Evolutionary conservation across 768 basidiomycete genomes (phyloP).

Genomic region (Polyporus arcularius): DNA sequence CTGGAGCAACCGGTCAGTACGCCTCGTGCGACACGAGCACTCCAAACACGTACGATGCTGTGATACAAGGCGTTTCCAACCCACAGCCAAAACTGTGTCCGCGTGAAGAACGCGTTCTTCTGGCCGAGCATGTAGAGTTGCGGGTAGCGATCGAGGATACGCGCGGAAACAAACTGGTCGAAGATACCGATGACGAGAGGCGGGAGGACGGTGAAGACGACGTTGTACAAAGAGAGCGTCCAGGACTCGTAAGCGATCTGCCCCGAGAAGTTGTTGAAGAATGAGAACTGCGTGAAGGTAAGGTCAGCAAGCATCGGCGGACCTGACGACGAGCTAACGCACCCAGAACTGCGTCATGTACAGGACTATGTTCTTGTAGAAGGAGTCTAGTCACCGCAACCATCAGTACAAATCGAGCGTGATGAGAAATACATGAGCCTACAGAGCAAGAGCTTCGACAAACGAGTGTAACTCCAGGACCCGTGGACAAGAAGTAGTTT

Average conservation of each 20-base stretch:
- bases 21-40: neutral
- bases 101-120: constrained; percentile 90
- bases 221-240: constrained; percentile 97
- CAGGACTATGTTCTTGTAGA: constrained; percentile 98
- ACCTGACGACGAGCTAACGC: constrained; percentile 21
- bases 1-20: constrained; percentile 41
- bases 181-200: constrained; percentile 98
- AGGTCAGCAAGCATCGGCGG: constrained; percentile 2
- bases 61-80: constrained; percentile 87
- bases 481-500: constrained; percentile 96
- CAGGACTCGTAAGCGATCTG: constrained; percentile 99
- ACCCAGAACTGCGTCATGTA: constrained; percentile 99
- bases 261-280: constrained; percentile 99
- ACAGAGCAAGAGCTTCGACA: constrained; percentile 97
- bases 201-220: constrained; percentile 93
- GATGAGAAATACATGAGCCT: constrained; percentile 33
- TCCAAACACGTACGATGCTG: constrained; percentile 61
- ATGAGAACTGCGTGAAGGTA: constrained; percentile 70
- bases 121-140: constrained; percentile 95
- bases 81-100: constrained; percentile 92
- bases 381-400: constrained; percentile 64
- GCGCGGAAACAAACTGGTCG: constrained; percentile 97
- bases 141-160: constrained; percentile 95
- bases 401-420: neutral
- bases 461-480: constrained; percentile 95